These are phyloP conservation scores for Exophiala calicioides DNA, from an alignment of 2,329 filamentous ascomycete genomes.

Conservation along the genomic window DNA sequence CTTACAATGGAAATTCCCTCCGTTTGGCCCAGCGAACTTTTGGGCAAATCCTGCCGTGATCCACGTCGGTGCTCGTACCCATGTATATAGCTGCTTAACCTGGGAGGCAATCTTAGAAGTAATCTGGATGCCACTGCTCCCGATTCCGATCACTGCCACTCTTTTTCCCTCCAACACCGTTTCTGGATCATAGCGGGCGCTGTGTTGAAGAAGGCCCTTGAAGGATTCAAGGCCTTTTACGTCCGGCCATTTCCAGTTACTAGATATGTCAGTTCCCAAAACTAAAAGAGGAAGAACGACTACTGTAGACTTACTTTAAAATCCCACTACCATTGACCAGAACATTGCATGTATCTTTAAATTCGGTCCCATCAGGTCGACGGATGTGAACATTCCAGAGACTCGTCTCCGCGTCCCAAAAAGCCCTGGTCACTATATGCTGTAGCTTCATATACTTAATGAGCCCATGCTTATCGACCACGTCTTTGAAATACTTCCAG, in stretches of 20 bases:
- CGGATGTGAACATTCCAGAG: conserved; percentile 31
- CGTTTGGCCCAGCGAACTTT: conserved; percentile 29
- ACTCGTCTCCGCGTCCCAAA: conserved; percentile 33
- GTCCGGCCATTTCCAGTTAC: conserved; percentile 40
- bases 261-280: no score
- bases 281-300: no score
- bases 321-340: conserved; percentile 33
- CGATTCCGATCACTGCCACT: conserved; percentile 33
- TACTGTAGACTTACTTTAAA: conserved; percentile 11
- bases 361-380: conserved; percentile 41
- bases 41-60: conserved; percentile 30
- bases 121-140: conserved; percentile 32
- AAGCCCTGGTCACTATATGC: conserved; percentile 31
- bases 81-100: conserved; percentile 36
- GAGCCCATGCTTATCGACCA: conserved; percentile 31
- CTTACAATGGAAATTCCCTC: conserved; percentile 25
- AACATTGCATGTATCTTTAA: conserved; percentile 53
- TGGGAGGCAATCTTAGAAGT: conserved; percentile 43
- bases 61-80: conserved; percentile 37
- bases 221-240: conserved; percentile 41
- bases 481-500: conserved; percentile 31
- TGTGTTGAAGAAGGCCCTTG: conserved; percentile 38
- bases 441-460: conserved; percentile 30
- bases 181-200: conserved; percentile 35
- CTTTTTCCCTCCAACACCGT: conserved; percentile 33